Evolutionary conservation across 352 stramenopile species (phyloP), one percentile per base, ranked within the genome.

Genomic region (Phytophthora meadii): DNA sequence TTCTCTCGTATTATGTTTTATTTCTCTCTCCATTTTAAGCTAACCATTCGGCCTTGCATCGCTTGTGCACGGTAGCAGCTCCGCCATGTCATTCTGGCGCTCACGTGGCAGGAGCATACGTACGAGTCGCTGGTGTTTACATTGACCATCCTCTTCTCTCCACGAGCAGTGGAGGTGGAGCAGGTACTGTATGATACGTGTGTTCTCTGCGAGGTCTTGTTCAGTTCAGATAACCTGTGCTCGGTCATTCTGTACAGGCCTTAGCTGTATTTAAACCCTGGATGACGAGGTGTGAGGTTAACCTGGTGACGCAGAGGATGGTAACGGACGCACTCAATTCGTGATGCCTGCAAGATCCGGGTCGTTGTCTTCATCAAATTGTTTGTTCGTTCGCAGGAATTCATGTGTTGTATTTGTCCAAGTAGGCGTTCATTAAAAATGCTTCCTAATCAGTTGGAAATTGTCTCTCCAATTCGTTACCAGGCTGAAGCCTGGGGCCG

Each of bases 81-180:
- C 34, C 41, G 52, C 15, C 46, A 53, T 34, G 12, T 68, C 17
- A 51, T 73, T 7, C 42, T 59, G 32, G 24, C 47, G 2, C 54
- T 73, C 27, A 48, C 61, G 1, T 72, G 65, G 58, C 46, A 56
- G 19, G 22, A 49, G 6, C 40, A 72, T 46, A 46, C 36, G 4
- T 32, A 65, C 15, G 65, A 68, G 30, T 59, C 53, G 9, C 30
- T 36, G 2, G 30, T 36, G 30, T 36, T 36, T 11, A 11, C 40
- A 34, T 30, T 73, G 17, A 37, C 67, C 12, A 24, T 69, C 24
- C 58, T 73, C n/a, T 61, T 73, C 41, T 61, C 58, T 25, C 47
- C 58, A 34, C 41, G 56, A 37, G 39, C 52, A n/a, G 48, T 53
- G 14, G 46, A 59, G 2, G 47, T 61, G 41, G 30, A 69, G 53